phyloP scores from a whole-genome alignment of 768 basidiomycete species.

The Boletus sensibilis region DNA sequence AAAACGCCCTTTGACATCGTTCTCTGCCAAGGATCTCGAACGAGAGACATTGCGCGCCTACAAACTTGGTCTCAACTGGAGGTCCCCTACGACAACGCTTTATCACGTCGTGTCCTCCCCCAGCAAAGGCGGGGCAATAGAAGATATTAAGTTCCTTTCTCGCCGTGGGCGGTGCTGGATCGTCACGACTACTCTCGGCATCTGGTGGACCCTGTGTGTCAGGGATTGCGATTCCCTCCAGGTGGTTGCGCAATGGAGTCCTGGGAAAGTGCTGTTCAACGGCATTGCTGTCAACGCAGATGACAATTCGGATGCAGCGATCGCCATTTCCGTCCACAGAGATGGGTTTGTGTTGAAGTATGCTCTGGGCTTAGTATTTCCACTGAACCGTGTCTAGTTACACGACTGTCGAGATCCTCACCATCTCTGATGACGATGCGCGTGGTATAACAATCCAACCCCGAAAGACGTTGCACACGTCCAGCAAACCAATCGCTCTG shows the following conservation, averaged over 20 bases:
- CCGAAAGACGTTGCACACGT: constrained; percentile 38
- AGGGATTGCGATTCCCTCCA: constrained; percentile 44
- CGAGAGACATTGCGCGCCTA: constrained; percentile 43
- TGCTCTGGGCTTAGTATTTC: not conserved
- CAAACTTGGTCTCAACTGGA: constrained; percentile 52
- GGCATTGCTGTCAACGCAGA: constrained; percentile 52
- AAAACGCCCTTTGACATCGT: constrained; percentile 30
- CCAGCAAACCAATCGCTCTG: constrained; percentile 47
- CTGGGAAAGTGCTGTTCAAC: constrained; percentile 50
- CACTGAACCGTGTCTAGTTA: constrained; percentile 21
- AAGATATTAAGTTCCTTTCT: constrained; percentile 54
- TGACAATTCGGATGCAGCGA: constrained; percentile 40
- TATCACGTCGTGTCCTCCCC: constrained; percentile 16
- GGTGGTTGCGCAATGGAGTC: constrained; percentile 49
- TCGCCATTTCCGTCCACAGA: constrained; percentile 52
- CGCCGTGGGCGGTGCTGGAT: constrained; percentile 44
- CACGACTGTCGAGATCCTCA: constrained; percentile 30
- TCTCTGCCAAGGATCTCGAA: constrained; percentile 47
- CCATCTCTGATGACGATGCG: constrained; percentile 12
- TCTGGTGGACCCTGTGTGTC: constrained; percentile 58
- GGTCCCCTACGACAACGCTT: constrained; percentile 21
- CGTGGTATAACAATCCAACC: constrained; percentile 29
- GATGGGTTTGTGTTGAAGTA: constrained; percentile 41
- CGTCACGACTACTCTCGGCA: constrained; percentile 53
- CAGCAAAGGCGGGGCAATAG: constrained; percentile 44